Conservation (phyloP, 1,284 basidiomycete genomes). For the Baeospora myosura region DNA sequence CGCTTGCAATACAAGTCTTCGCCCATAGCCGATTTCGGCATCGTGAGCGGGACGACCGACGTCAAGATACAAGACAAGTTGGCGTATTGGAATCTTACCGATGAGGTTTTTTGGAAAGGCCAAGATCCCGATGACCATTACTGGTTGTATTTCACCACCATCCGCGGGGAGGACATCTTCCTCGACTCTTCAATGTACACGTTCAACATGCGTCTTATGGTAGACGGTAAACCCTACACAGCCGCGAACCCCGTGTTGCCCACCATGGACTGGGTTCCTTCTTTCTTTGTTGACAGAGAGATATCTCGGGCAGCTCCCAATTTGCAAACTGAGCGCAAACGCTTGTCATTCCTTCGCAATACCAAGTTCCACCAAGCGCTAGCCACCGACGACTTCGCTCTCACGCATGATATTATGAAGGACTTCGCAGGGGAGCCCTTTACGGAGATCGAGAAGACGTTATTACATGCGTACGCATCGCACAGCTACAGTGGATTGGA, state of each 20-base stretch:
- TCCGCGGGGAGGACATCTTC: conserved; percentile 30
- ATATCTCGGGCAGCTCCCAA: conserved; percentile 16
- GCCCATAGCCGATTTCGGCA: conserved; percentile 37
- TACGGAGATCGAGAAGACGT: conserved; percentile 17
- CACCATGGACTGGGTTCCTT: conserved; percentile 22
- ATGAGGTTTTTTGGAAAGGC: conserved; percentile 22
- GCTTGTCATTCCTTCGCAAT: conserved; percentile 31
- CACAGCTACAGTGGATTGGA: conserved; percentile 12
- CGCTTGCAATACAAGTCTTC: conserved; percentile 29
- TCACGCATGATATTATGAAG: too few species aligned
- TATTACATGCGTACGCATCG: conserved; percentile 16
- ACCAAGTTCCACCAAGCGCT: conserved; percentile 18
- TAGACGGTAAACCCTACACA: conserved; percentile 20
- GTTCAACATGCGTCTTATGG: conserved; percentile 29
- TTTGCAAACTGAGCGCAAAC: conserved; percentile 20
- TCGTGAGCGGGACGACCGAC: conserved; percentile 26
- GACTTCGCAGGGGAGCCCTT: conserved; percentile 17
- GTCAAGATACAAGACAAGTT: conserved; percentile 28
- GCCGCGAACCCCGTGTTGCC: conserved; percentile 8
- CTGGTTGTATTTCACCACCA: conserved; percentile 40
- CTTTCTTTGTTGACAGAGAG: conserved; percentile 23
- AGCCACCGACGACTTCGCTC: conserved; percentile 9
- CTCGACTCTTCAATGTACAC: conserved; percentile 33
- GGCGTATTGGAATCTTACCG: conserved; percentile 24
- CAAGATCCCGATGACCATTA: conserved; percentile 39